phyloP scores from a whole-genome alignment of 1,139 yeast species.

The Pneumocystis oryctolagi region DNA sequence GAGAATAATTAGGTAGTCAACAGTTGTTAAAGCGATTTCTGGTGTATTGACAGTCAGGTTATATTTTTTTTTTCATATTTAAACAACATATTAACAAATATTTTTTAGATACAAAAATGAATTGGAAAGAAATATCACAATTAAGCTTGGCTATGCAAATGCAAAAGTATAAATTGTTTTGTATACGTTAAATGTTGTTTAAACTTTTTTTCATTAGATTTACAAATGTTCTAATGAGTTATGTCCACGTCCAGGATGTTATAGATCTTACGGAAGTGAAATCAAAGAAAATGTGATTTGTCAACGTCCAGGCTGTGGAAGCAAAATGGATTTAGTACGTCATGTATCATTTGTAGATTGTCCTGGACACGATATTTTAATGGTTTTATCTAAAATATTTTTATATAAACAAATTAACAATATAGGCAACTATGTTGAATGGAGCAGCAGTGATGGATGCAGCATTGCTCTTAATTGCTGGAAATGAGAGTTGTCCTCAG shows the following conservation, averaged over 20 bases:
- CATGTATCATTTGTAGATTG: constrained; percentile 98
- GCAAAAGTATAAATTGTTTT: constrained; percentile 39
- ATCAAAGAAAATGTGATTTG: constrained; percentile 90
- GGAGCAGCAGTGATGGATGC: constrained; percentile 99
- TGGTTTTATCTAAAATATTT: constrained; percentile 28
- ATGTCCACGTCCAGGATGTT: constrained; percentile 92
- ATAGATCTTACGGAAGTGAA: constrained; percentile 84
- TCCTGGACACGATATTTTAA: constrained; percentile 99
- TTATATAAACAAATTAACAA: not conserved
- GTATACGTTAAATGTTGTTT: not conserved
- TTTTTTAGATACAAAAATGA: constrained; percentile 4
- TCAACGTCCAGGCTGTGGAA: constrained; percentile 58
- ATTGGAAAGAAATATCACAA: constrained; percentile 95
- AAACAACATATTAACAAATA: not conserved
- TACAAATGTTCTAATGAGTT: constrained; percentile 77
- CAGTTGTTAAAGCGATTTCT: constrained; percentile 96
- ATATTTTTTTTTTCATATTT: constrained; percentile 52
- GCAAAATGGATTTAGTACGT: constrained; percentile 78
- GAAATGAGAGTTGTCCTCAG: constrained; percentile 98
- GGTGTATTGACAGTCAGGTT: constrained; percentile 98
- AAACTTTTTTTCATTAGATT: constrained; percentile 28
- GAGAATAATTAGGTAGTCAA: constrained; percentile 30
- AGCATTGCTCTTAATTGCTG: constrained; percentile 87
- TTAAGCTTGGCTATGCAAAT: constrained; percentile 95
- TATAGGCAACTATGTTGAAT: constrained; percentile 84